phyloP scores from a whole-genome alignment of 2,329 filamentous ascomycete genomes.

The Fusarium bulbicola region DNA sequence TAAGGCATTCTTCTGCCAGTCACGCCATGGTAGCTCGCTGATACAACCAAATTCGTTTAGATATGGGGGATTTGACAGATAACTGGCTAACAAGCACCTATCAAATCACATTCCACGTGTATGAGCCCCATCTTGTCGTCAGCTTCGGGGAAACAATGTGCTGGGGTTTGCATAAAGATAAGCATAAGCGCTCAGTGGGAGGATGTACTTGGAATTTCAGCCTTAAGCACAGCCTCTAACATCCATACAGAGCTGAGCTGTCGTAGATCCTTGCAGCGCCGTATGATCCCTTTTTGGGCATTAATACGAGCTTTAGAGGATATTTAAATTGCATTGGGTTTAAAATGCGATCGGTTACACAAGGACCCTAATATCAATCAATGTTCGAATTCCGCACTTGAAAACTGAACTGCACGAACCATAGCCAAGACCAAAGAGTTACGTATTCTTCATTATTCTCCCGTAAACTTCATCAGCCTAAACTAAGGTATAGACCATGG shows the following conservation, averaged over 20 bases:
- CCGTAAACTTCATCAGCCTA: fast-evolving
- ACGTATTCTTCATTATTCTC: neutral
- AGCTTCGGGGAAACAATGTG: neutral
- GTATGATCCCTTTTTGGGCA: neutral
- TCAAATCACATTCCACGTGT: neutral
- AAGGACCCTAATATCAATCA: neutral
- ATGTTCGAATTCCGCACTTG: neutral
- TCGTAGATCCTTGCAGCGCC: neutral
- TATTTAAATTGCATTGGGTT: neutral
- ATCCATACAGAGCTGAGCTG: slow-evolving; percentile 1
- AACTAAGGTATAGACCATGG: too few species aligned
- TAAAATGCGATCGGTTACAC: neutral
- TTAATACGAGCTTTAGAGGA: neutral
- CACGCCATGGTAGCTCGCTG: neutral
- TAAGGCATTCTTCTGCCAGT: neutral
- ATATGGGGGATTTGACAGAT: neutral
- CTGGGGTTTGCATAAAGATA: neutral
- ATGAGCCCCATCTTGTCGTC: neutral
- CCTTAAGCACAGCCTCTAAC: slow-evolving; percentile 9
- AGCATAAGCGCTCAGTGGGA: slow-evolving; percentile 1
- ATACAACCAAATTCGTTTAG: neutral
- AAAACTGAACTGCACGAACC: neutral
- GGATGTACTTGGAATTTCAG: neutral
- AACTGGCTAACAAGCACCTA: neutral
- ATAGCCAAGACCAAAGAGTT: neutral